phyloP scores from a whole-genome alignment of 768 basidiomycete species.

The Pleurotus ostreatus region DNA sequence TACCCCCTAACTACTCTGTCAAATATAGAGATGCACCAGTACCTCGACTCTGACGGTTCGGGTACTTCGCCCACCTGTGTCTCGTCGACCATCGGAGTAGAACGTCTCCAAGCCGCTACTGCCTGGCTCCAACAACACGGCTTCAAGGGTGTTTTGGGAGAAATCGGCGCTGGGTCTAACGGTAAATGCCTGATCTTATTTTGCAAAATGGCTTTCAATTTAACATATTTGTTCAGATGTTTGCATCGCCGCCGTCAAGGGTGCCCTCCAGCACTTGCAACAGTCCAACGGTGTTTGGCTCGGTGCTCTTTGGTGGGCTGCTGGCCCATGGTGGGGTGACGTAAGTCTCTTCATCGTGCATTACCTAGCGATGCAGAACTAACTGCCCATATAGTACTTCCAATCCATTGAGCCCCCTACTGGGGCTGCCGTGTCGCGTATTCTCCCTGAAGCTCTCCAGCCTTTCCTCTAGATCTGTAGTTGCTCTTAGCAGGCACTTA shows the following conservation, averaged over 20 bases:
- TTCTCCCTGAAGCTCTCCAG: conserved; percentile 53
- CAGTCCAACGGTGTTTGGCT: conserved; percentile 51
- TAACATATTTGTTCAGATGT: conserved; percentile 14
- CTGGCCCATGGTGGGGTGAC: conserved; percentile 58
- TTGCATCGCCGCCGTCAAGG: conserved; percentile 46
- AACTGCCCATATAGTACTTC: conserved; percentile 39
- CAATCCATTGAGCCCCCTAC: conserved; percentile 58
- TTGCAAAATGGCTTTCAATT: not conserved
- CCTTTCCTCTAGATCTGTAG: conserved; percentile 38
- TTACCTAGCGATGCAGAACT: not conserved
- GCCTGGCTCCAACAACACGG: conserved; percentile 55
- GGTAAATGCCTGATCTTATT: conserved; percentile 12
- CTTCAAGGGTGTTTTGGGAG: conserved; percentile 62
- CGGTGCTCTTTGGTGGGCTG: conserved; percentile 53
- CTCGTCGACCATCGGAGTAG: conserved; percentile 53
- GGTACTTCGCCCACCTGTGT: conserved; percentile 53
- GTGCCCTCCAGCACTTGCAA: conserved; percentile 58
- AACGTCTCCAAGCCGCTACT: conserved; percentile 53
- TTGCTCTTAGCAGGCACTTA: too few species aligned
- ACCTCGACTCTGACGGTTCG: conserved; percentile 63
- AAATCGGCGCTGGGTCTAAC: conserved; percentile 53
- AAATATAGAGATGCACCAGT: conserved; percentile 60
- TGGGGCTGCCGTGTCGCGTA: conserved; percentile 46
- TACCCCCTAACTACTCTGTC: not conserved
- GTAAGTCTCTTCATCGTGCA: conserved; percentile 29